Conservation (phyloP, 768 basidiomycete species). For the Phanerochaete sordida region DNA sequence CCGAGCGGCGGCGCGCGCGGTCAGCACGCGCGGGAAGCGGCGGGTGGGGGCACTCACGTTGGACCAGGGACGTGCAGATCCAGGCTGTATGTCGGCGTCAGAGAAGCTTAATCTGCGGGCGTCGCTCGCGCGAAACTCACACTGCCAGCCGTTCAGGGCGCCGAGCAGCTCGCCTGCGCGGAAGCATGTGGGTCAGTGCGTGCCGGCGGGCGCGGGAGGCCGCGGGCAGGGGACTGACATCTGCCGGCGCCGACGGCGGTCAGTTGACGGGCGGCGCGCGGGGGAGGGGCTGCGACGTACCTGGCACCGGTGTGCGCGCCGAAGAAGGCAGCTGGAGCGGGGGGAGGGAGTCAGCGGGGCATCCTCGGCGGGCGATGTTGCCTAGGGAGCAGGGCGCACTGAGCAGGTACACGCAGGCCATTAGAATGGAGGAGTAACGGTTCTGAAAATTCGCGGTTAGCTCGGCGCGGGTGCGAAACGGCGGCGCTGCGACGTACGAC, state of each 20-base stretch:
- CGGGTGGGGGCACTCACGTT: slow-evolving; percentile 4
- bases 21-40: neutral
- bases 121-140: slow-evolving; percentile 1
- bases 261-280: neutral
- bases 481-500: neutral
- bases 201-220: neutral
- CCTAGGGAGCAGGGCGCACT: neutral
- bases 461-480: neutral
- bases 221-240: neutral
- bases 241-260: neutral
- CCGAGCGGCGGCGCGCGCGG: neutral
- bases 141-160: slow-evolving; percentile 8
- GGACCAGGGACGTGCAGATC: slow-evolving; percentile 13
- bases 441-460: slow-evolving; percentile 7
- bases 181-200: neutral
- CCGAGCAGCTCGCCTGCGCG: neutral
- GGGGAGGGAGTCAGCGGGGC: neutral
- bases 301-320: slow-evolving; percentile 2
- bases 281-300: neutral
- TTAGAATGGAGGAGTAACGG: slow-evolving; percentile 14
- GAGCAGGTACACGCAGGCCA: slow-evolving; percentile 8
- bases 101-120: neutral
- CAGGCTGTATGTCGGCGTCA: slow-evolving; percentile 2
- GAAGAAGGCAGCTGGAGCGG: slow-evolving; percentile 3
- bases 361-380: neutral